phyloP scores from a whole-genome alignment of 2,329 filamentous ascomycete species.

The Penicillium vulpinum region DNA sequence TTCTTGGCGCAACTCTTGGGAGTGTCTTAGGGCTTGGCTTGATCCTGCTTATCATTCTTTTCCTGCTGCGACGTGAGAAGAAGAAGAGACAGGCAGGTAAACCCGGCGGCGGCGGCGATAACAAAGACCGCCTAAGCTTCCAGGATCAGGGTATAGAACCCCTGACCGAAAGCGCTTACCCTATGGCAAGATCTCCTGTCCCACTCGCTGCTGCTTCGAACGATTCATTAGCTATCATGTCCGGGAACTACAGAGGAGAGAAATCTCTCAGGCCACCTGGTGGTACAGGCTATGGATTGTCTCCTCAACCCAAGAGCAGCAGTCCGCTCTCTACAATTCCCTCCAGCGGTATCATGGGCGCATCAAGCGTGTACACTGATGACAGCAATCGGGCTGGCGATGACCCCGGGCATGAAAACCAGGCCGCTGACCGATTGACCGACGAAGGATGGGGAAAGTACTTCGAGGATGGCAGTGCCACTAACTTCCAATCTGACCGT shows the following conservation, averaged over 20 bases:
- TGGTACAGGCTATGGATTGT: slow-evolving; percentile 22
- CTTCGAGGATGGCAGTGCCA: slow-evolving; percentile 42
- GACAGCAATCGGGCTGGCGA: slow-evolving; percentile 22
- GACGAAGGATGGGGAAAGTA: slow-evolving; percentile 53
- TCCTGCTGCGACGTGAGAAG: slow-evolving; percentile 56
- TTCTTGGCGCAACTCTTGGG: slow-evolving; percentile 80
- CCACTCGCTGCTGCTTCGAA: slow-evolving; percentile 36
- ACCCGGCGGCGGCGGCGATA: slow-evolving; percentile 48
- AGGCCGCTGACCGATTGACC: slow-evolving; percentile 43
- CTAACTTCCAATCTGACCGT: slow-evolving; percentile 31
- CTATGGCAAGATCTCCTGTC: slow-evolving; percentile 47
- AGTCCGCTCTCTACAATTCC: slow-evolving; percentile 34
- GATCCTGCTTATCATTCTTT: slow-evolving; percentile 69
- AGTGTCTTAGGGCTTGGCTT: slow-evolving; percentile 73
- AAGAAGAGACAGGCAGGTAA: slow-evolving; percentile 51
- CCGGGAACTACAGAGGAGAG: slow-evolving; percentile 37
- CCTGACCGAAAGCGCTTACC: slow-evolving; percentile 43
- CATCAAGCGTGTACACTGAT: slow-evolving; percentile 24
- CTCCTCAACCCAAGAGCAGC: slow-evolving; percentile 20
- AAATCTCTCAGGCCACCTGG: slow-evolving; percentile 32
- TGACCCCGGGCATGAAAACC: slow-evolving; percentile 13
- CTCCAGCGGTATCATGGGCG: slow-evolving; percentile 27
- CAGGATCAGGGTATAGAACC: slow-evolving; percentile 49
- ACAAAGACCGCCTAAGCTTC: slow-evolving; percentile 58
- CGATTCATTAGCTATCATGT: slow-evolving; percentile 44